Percentiles rank a stretch among this genome's conserved stretches.
phyloP scores from a whole-genome alignment of 2,329 filamentous ascomycete genomes.

The Blastomyces parvus region DNA sequence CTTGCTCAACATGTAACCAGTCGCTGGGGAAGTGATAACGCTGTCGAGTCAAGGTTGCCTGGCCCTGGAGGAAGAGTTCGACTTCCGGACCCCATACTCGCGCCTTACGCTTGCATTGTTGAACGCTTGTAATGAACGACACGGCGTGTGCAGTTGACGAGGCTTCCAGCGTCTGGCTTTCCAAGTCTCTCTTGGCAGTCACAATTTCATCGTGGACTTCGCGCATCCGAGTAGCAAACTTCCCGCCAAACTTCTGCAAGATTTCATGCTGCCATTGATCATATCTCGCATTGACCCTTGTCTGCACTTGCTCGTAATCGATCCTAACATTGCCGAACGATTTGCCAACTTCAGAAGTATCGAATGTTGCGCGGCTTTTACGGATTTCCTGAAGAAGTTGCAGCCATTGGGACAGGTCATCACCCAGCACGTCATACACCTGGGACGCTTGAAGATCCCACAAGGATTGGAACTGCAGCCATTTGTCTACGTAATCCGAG shows the following conservation, averaged over 20 bases:
- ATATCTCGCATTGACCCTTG: constrained; percentile 97
- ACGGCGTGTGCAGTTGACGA: constrained; percentile 95
- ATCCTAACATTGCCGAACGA: constrained; percentile 91
- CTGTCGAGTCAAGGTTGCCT: constrained; percentile 82
- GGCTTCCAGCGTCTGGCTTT: constrained; percentile 83
- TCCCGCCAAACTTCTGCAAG: constrained; percentile 79
- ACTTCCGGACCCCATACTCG: constrained; percentile 93
- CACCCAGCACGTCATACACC: constrained; percentile 83
- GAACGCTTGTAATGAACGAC: constrained; percentile 95
- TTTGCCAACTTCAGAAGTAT: constrained; percentile 87
- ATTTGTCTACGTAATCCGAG: constrained; percentile 84
- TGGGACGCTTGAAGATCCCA: constrained; percentile 97
- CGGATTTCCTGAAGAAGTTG: constrained; percentile 95
- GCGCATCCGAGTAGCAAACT: constrained; percentile 80
- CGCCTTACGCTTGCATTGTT: constrained; percentile 89
- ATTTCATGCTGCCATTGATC: constrained; percentile 99
- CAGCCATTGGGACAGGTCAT: constrained; percentile 85
- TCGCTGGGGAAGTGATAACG: constrained; percentile 88
- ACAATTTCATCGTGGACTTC: constrained; percentile 89
- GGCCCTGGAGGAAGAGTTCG: constrained; percentile 88
- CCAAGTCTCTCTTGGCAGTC: constrained; percentile 79
- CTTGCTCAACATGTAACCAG: constrained; percentile 92
- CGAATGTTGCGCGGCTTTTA: constrained; percentile 90
- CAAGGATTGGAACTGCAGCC: constrained; percentile 95
- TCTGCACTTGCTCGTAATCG: constrained; percentile 97